Evolutionary conservation across 2,329 filamentous ascomycete genomes (phyloP).

Genomic region (Trichoderma pleuroti): DNA sequence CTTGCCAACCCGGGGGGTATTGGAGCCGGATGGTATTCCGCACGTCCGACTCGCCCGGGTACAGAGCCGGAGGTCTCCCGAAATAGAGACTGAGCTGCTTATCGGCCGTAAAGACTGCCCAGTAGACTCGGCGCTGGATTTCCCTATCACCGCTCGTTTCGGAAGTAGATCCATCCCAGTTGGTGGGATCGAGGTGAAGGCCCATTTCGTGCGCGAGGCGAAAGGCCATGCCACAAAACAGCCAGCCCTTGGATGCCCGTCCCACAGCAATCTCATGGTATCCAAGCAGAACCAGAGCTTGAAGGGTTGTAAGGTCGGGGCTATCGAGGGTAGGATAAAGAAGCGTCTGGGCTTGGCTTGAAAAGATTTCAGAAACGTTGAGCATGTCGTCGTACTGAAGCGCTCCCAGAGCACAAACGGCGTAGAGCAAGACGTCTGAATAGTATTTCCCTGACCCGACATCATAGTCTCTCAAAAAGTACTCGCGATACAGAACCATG

Average conservation of each 20-base stretch:
- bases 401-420: slow-evolving; percentile 48
- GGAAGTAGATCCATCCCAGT: slow-evolving; percentile 41
- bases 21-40: slow-evolving; percentile 46
- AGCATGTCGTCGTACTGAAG: slow-evolving; percentile 42
- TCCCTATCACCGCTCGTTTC: slow-evolving; percentile 43
- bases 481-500: slow-evolving; percentile 50
- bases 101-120: slow-evolving; percentile 48
- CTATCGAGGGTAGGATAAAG: slow-evolving; percentile 43
- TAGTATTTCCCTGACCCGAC: slow-evolving; percentile 45
- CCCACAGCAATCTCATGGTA: slow-evolving; percentile 47
- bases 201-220: slow-evolving; percentile 51
- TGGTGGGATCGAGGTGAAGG: slow-evolving; percentile 48
- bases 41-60: slow-evolving; percentile 49
- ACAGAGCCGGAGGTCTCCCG: slow-evolving; percentile 47
- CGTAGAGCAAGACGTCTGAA: slow-evolving; percentile 47
- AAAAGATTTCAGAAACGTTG: slow-evolving; percentile 42
- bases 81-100: slow-evolving; percentile 52
- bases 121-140: slow-evolving; percentile 47
- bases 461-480: slow-evolving; percentile 49
- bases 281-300: slow-evolving; percentile 43
- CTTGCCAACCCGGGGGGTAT: slow-evolving; percentile 48
- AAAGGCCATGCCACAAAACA: slow-evolving; percentile 51
- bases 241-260: slow-evolving; percentile 48
- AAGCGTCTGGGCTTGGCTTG: slow-evolving; percentile 43
- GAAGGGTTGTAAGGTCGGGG: slow-evolving; percentile 46